phyloP scores from a whole-genome alignment of 768 basidiomycete genomes.

The Fibroporia radiculosa region DNA sequence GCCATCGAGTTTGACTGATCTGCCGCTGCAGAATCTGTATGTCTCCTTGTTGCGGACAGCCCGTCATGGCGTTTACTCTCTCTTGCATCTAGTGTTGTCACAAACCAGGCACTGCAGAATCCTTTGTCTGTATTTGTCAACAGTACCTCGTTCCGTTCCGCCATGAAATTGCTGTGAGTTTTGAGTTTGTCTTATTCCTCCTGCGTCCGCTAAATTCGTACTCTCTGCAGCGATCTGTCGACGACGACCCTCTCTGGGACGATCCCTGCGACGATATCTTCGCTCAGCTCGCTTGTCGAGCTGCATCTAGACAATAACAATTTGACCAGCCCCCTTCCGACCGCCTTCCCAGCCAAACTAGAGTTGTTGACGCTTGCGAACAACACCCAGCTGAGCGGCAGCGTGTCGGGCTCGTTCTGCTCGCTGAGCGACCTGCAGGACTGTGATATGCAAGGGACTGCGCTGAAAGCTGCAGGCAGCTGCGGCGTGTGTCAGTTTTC shows the following conservation, averaged over 20 bases:
- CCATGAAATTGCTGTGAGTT: constrained; percentile 28
- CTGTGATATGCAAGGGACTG: constrained; percentile 20
- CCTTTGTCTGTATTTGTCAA: constrained; percentile 24
- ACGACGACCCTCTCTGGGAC: constrained; percentile 31
- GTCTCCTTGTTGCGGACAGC: not conserved
- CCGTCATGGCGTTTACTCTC: not conserved
- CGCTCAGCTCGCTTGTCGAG: constrained; percentile 27
- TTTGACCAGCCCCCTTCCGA: constrained; percentile 27
- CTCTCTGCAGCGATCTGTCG: constrained; percentile 26
- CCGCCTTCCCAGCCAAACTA: constrained; percentile 26
- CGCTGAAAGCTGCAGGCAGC: constrained; percentile 17
- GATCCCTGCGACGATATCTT: constrained; percentile 27
- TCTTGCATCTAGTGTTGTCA: constrained; percentile 24
- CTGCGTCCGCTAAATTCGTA: not conserved
- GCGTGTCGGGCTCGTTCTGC: constrained; percentile 23
- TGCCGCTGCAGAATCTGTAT: constrained; percentile 33
- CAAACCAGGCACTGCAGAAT: constrained; percentile 28
- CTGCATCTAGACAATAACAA: constrained; percentile 32
- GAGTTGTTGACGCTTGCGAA: constrained; percentile 28
- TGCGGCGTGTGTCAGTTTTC: constrained; percentile 21
- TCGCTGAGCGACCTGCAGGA: constrained; percentile 17
- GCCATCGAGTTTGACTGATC: constrained; percentile 26
- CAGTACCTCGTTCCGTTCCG: constrained; percentile 25
- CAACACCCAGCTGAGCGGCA: constrained; percentile 30
- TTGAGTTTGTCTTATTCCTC: not conserved